phyloP scores from a whole-genome alignment of 163 green algal species.

The Scenedesmus sp. region DNA sequence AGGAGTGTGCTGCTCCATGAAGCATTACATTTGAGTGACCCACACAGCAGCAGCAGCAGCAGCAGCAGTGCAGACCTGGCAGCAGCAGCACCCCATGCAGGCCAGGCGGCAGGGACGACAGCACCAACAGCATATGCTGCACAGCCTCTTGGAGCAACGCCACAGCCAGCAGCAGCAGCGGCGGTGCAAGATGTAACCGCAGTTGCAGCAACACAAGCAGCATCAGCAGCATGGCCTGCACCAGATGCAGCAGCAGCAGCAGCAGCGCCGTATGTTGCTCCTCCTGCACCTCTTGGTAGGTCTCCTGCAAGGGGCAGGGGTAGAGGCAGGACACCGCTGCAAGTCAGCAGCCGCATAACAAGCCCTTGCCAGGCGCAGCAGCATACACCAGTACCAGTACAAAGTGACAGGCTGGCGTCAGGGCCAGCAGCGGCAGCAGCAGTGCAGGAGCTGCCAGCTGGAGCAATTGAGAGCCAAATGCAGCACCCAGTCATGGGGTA shows the following conservation, averaged over 20 bases:
- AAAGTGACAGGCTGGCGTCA: background rate
- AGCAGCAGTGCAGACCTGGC: background rate
- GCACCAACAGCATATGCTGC: conserved; percentile 1
- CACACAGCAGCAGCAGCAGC: background rate
- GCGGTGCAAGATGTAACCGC: background rate
- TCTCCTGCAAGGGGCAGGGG: background rate
- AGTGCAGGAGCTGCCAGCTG: background rate
- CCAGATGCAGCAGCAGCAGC: background rate
- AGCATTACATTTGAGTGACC: background rate
- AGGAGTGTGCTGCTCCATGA: background rate
- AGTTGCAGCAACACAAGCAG: background rate
- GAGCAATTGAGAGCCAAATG: no score
- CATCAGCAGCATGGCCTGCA: background rate
- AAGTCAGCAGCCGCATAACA: background rate
- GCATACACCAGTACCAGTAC: background rate
- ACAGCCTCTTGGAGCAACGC: background rate
- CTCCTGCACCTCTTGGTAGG: background rate
- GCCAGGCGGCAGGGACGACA: no score
- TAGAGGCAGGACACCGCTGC: background rate
- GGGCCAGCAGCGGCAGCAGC: conserved; percentile 8
- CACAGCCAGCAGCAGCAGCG: background rate
- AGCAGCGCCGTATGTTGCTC: background rate
- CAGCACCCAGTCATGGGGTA: no score
- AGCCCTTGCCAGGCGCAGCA: background rate
- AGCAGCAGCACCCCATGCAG: background rate